Base-by-base conservation (phyloP, 495 filamentous ascomycete genomes). In the Sphaerosporella brunnea region DNA sequence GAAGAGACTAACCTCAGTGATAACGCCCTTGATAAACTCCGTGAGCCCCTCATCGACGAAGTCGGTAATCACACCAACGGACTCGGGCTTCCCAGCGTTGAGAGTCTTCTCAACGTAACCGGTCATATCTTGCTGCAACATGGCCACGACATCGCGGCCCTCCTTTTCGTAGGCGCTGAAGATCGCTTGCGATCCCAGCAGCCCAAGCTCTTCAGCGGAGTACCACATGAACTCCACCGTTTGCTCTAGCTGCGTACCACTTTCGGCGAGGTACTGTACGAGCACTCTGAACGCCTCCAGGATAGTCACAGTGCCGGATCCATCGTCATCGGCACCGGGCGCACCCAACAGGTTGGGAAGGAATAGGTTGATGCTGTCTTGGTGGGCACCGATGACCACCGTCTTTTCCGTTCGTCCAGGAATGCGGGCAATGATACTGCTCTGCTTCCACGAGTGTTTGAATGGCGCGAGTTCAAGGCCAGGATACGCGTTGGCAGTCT, bases 121-220 rank as follows among this genome's bases (percentile, higher is more conserved):
- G 1, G 90, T 96, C 90, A 96, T 99, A 62, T 99, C 90, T 63
- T 99, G 90, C 68, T 99, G 92, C 36, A 99, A 71, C 90, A 99
- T 96, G 20, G 90, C 90, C 65, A 87, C 90, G 59, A 99, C 71
- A 51, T 93, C 78, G 16, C 79, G 69, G 21, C 71, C 69, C 19
- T 74, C 58, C 59, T 77, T 77, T 63, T 83, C 82, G 60, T 99
- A 99, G n/a, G 68, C 63, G 10, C 73, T 69, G 65, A 93, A 96
- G 62, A 99, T 79, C 25, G 81, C 84, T 62, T 93, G 85, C 23
- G 39, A 56, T 19, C 82, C 82, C 5, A 94, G 72, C 51, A 96
- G 68, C 25, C 88, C 88, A 15, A 83, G 84, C 62, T 95, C 88
- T 60, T 96, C 88, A 0, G 84, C 88, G 10, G 75, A 79, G 65